Evolutionary conservation across 2,329 filamentous ascomycete species (phyloP), one percentile per base, ranked within the genome.

Genomic region (Aspergillus amoenus): DNA sequence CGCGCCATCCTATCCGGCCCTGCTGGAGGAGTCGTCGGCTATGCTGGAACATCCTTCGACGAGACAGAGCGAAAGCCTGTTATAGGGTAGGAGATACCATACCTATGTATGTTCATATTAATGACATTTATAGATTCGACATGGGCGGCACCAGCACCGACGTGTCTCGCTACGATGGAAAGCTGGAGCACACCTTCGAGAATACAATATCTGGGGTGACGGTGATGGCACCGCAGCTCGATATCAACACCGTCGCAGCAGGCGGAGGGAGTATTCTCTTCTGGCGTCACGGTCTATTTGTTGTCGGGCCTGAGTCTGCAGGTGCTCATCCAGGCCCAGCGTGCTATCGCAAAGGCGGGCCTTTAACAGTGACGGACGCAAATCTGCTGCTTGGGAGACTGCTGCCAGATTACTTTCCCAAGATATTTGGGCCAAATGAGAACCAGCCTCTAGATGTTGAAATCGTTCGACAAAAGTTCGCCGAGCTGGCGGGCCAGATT

Each of bases 111-210:
- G 3, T 30, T 30, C 27, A 30, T 11, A 11, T 30, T 30, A 30
- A 3, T 30, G 3, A 30, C 9, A 11, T 4, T 24, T 3, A 1
- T 30, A 30, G 93, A 0, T 97, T 97, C 68, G 93, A 97, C 66
- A 97, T 97, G 93, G 91, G 91, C 39, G 93, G 93, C 11, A 97
- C 93, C 0, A 92, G 88, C 56, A 97, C 93, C 1, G 93, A 97
- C 72, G 72, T 96, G 8, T 95, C 90, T 34, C 82, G 93, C 48
- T 97, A 93, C 66, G 90, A 89, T 58, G 93, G 93, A 13, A 82
- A 90, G 53, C 94, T 96, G 67, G 93, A 96, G 66, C 93, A 97
- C 67, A 91, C 96, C 0, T 96, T 96, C 64, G 93, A 96, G 74
- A 96, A 92, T 0, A 96, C 91, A 0, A 95, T 91, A 1, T 93